These are phyloP conservation scores for Phytopythium chamaehyphon DNA, from an alignment of 352 stramenopile species.

Conservation along the genomic window DNA sequence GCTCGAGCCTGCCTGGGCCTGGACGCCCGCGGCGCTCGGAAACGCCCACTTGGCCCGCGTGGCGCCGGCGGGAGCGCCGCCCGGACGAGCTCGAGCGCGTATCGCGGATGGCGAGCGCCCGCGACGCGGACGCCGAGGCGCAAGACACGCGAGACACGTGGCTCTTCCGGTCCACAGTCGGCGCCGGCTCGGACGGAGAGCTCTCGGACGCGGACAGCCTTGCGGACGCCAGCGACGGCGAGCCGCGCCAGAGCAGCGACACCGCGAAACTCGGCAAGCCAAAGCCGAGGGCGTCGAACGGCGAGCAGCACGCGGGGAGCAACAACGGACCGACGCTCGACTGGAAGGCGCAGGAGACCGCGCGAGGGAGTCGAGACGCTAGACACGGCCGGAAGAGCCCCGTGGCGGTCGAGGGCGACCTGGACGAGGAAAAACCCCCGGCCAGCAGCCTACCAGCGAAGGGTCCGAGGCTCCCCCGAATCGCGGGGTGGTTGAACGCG, in stretches of 20 bases:
- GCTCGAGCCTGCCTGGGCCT: background rate
- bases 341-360: conserved; percentile 5
- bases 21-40: too few species aligned
- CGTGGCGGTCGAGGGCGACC: too few species aligned
- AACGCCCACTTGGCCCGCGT: conserved; percentile 4
- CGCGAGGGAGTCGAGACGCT: background rate
- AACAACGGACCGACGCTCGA: too few species aligned
- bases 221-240: too few species aligned
- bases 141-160: conserved; percentile 32
- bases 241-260: too few species aligned
- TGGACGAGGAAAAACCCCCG: too few species aligned
- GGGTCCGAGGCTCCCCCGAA: conserved; percentile 11
- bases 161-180: conserved; percentile 56
- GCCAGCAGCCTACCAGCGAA: too few species aligned
- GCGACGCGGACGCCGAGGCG: conserved; percentile 4
- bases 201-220: conserved; percentile 9
- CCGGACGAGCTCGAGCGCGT: conserved; percentile 19
- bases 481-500: conserved; percentile 21
- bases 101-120: conserved; percentile 9
- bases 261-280: too few species aligned
- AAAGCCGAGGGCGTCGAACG: too few species aligned
- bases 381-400: background rate
- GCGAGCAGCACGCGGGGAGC: too few species aligned
- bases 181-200: conserved; percentile 18
- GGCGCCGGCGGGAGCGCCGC: conserved; percentile 5